Evolutionary conservation across 202 grass and related monocot genomes (phyloP).

Genomic region (Saccharum hybrid): DNA sequence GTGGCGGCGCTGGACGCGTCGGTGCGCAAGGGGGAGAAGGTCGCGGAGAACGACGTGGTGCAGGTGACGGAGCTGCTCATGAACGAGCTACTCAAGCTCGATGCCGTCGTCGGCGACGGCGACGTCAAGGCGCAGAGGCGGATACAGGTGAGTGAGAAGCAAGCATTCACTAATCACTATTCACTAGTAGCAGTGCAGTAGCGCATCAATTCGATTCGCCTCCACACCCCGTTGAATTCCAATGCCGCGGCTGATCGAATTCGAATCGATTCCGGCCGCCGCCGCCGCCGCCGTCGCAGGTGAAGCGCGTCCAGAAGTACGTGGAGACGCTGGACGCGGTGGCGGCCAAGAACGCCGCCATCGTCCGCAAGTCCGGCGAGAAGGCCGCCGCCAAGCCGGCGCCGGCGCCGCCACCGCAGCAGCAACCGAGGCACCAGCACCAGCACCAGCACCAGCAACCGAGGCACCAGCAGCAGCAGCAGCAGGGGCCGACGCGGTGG

Average conservation of each 20-base stretch:
- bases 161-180: neutral
- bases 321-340: conserved; percentile 82
- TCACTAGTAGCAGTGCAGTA: too few species aligned
- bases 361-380: conserved; percentile 39
- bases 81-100: conserved; percentile 86
- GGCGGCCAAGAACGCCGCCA: conserved; percentile 63
- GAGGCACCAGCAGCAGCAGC: neutral
- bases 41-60: conserved; percentile 72
- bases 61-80: conserved; percentile 82
- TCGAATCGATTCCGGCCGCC: neutral
- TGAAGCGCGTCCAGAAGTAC: conserved; percentile 87
- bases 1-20: conserved; percentile 74
- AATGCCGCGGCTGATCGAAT: neutral
- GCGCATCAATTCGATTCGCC: neutral
- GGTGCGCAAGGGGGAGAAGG: conserved; percentile 73
- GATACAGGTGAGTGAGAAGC: conserved; percentile 50
- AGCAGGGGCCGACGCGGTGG: conserved; percentile 49
- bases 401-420: conserved; percentile 7
- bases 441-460: conserved; percentile 34
- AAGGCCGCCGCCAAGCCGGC: conserved; percentile 24
- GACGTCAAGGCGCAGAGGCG: conserved; percentile 70
- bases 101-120: conserved; percentile 70
- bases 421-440: conserved; percentile 17
- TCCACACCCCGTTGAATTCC: neutral
- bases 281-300: conserved; percentile 59